These are phyloP conservation scores for Litsea cubeba DNA, from an alignment of 164 flowering plant species.

Conservation along the genomic window DNA sequence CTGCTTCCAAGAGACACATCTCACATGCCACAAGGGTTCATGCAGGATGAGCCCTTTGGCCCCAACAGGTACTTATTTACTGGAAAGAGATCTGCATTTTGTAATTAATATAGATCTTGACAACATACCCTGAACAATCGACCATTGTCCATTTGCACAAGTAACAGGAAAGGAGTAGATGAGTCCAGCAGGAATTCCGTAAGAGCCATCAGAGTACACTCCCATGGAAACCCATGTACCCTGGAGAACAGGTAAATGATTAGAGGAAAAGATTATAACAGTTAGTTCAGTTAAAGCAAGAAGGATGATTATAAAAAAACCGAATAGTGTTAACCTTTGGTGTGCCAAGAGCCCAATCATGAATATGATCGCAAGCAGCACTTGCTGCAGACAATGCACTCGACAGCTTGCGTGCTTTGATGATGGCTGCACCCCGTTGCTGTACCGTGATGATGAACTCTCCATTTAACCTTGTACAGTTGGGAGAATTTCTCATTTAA, in stretches of 20 bases:
- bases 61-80: no score
- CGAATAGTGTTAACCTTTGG: constrained; percentile 45
- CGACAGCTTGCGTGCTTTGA: constrained; percentile 71
- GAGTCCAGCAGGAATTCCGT: constrained; percentile 63
- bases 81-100: no score
- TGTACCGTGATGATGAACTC: constrained; percentile 77
- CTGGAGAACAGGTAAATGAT: constrained; percentile 26
- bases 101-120: not conserved
- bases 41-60: no score
- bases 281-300: not conserved
- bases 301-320: not conserved
- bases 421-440: constrained; percentile 79
- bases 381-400: constrained; percentile 97
- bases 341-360: constrained; percentile 80
- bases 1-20: no score
- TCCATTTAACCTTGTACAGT: constrained; percentile 41
- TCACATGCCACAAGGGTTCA: no score
- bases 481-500: not conserved
- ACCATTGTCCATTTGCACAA: constrained; percentile 82
- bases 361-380: constrained; percentile 86
- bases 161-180: constrained; percentile 92
- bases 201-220: constrained; percentile 88
- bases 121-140: constrained; percentile 68
- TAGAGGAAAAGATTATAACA: not conserved
- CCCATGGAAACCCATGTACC: constrained; percentile 96